Conservation (phyloP, 1,139 yeast species). For the Sugiyamaella japonica region DNA sequence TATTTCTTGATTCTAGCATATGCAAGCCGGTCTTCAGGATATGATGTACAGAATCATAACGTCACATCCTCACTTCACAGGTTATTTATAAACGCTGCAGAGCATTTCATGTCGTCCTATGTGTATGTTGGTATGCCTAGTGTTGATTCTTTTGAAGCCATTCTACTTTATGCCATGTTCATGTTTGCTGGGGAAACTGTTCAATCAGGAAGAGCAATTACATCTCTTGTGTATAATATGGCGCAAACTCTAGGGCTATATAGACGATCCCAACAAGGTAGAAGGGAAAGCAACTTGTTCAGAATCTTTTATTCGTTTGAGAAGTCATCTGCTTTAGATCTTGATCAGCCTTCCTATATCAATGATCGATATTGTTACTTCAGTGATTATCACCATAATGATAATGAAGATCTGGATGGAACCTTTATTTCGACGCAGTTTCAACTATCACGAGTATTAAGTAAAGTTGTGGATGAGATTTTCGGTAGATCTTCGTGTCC, state of each 20-base stretch:
- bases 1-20: constrained; percentile 16
- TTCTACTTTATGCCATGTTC: constrained; percentile 17
- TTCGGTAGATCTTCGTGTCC: constrained; percentile 7
- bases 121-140: constrained; percentile 15
- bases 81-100: constrained; percentile 17
- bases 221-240: constrained; percentile 15
- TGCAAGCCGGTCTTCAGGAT: constrained; percentile 20
- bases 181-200: constrained; percentile 22
- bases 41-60: constrained; percentile 14
- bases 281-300: constrained; percentile 1
- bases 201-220: constrained; percentile 13
- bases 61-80: constrained; percentile 18
- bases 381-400: constrained; percentile 1
- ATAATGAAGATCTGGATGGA: background rate
- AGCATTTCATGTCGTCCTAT: constrained; percentile 15
- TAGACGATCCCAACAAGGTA: background rate
- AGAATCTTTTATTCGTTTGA: constrained; percentile 16
- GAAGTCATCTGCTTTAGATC: constrained; percentile 17
- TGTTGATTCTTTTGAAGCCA: constrained; percentile 14
- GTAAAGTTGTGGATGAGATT: constrained; percentile 13
- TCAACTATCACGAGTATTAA: constrained; percentile 11
- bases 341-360: constrained; percentile 19
- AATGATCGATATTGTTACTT: constrained; percentile 17
- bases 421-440: constrained; percentile 8
- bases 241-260: constrained; percentile 16